Evolutionary conservation across 2,329 filamentous ascomycete genomes (phyloP), one percentile per base, ranked within the genome.

Genomic region (Ascocoryne sarcoides): DNA sequence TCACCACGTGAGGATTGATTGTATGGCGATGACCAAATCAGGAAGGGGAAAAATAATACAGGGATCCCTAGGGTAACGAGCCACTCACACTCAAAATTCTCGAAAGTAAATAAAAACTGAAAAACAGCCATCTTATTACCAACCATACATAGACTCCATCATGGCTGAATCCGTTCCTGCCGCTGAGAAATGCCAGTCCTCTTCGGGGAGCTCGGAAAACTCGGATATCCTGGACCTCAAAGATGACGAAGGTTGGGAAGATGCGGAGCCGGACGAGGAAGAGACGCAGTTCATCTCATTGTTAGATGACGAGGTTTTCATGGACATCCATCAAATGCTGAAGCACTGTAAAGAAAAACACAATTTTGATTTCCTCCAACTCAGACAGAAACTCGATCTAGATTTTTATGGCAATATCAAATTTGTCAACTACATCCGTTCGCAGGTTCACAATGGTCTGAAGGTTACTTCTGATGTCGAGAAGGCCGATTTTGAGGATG

Each of bases 381-480:
- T 76, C 23, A 68, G 77, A 42, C 73, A 75, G 43, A 65, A 62
- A 16, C 60, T 76, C 57, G 70, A 65, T 16, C 68, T 88, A 32
- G 83, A 89, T 55, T 87, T 88, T 51, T 71, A 86, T 44, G 82
- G 77, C 19, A 75, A 71, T 44, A 76, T 89, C 53, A 87, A 80
- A 61, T 67, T 89, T 23, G 76, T 88, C 58, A 89, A 89, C 59
- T 87, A 77, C 53, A 58, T 73, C 36, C 67, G 69, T 14, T 62
- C 66, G 10, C 60, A 69, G 45, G 65, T 68, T 19, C 65, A 67
- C 40, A 57, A 57, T 33, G 69, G 69, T 20, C 65, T 68, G 40
- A 49, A 47, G 21, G 54, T 60, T 31, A 60, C 53, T 5, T 42
- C 30, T 38, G 63, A 81, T 32, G 78, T 85, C 43, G 69, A 76